Evolutionary conservation across 176 grass and related monocot species (phyloP), one percentile per base, ranked within the genome.

Genomic region (Musa schizocarpa): DNA sequence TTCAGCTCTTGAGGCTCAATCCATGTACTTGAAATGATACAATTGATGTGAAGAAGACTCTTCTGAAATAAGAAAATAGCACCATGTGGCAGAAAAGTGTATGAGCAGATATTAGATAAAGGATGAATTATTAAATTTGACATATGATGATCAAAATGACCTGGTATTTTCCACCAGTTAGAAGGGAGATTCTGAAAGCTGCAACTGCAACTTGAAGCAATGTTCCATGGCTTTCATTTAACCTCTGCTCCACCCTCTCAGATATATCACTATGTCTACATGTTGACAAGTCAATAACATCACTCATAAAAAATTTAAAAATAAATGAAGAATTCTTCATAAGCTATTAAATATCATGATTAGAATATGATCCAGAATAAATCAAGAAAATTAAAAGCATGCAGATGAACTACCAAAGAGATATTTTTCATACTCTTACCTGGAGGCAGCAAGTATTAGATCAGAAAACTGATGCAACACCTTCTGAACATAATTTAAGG

Each of bases 21-120:
- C 89, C 85, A 86, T 84, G 80, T 71, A 77, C 81, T 89, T 88
- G 85, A 96, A 76, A 96, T 80, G 63, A 78, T 78, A 69, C 64
- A 14, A 25, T 81, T 74, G 19, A 90, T 77, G 43, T 68, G 82
- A 58, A 49, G 81, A 50, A 87, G 6, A 52, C 85, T 88, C 69
- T 90, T 86, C 92, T 96, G 87, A 53, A 88, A 52, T 71, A 90
- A 74, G 71, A 77, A 90, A 86, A 68, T 6, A 65, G 70, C 76
- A 83, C 50, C 58, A 52, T 76, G 84, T 83, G 88, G 72, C 65
- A 81, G 48, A 66, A 75, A 67, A 23, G 66, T 65, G 74, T 64
- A 75, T 9, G 17, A 57, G 54, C 52, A 70, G 69, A 26, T 17
- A 62, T 50, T 76, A 76, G 34, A 61, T 29, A 51, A 56, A 62